Base-by-base conservation (phyloP, 2,329 filamentous ascomycete genomes). In the Cladosporium cucumerinum region DNA sequence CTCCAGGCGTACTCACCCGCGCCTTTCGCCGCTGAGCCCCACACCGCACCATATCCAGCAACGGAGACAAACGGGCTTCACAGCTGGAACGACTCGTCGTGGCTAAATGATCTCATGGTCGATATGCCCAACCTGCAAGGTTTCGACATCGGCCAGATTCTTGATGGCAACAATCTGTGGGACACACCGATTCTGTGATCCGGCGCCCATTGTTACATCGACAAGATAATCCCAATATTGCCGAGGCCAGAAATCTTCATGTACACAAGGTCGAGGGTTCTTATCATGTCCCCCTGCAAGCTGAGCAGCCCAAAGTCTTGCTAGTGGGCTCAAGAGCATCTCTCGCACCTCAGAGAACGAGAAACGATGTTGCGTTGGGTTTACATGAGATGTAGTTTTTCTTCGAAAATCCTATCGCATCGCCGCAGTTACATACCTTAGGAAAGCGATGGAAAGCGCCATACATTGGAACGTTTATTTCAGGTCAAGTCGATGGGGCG, bases 61-160 rank as follows among this genome's bases (percentile, higher is more conserved):
- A 26, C 49, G 5, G 23, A 62, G 3, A 46, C 60, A 18, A 62
- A 62, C 16, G 59, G 59, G 39, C n/a, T 54, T 3, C 60, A 62
- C 25, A 62, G 60, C 49, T 62, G 60, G 60, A 62, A 62, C 18
- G 60, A 62, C 36, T 62, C 60, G 23, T 62, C 60, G 5, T 62
- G 60, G 60, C 49, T 62, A 36, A 49, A 62, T 25, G 60, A 62
- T 28, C 26, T 62, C 12, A 62, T 62, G 60, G 51, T 34, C 2
- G 60, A 62, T 34, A 62, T 62, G 60, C 60, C 60, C 10, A 62
- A 62, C n/a, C 25, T 62, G 21, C 60, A 62, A 62, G 60, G 60
- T 11, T 62, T 62, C 16, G 60, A 62, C 21, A 62, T 62, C 3
- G 60, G 60, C 23, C 60, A 62, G 10, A 54, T 62, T 16, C 49